Conservation (phyloP, 225 moss, liverwort and hornwort genomes). For the Polytrichum commune region DNA sequence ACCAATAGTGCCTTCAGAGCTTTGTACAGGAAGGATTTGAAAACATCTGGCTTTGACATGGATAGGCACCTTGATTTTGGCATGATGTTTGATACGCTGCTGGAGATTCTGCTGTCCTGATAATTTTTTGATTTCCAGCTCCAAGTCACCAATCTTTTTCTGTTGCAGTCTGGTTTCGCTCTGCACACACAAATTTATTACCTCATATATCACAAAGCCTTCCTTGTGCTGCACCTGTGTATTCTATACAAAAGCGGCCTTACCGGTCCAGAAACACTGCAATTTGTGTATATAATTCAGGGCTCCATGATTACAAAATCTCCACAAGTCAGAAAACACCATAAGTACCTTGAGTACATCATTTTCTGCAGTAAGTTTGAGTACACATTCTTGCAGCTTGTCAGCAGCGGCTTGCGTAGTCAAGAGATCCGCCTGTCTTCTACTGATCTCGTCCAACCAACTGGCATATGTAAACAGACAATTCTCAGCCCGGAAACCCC, state of each 20-base stretch:
- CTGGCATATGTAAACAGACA: conserved; percentile 23
- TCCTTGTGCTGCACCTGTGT: too few species aligned
- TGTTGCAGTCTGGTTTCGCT: conserved; percentile 41
- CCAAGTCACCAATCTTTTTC: conserved; percentile 57
- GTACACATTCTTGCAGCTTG: conserved; percentile 33
- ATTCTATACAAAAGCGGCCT: too few species aligned
- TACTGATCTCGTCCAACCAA: conserved; percentile 62
- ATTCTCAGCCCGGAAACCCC: too few species aligned
- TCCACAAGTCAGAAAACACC: too few species aligned
- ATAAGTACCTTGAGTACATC: conserved; percentile 42
- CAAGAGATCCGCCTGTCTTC: conserved; percentile 31
- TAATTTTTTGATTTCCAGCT: conserved; percentile 76
- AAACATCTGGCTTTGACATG: not conserved
- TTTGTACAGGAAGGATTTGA: not conserved
- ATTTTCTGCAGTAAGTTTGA: conserved; percentile 26
- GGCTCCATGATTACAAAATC: too few species aligned
- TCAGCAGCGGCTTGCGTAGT: conserved; percentile 29
- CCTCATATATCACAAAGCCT: too few species aligned
- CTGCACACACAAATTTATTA: conserved; percentile 24
- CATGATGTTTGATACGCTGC: conserved; percentile 94
- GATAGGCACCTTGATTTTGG: conserved; percentile 75
- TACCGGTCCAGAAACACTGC: too few species aligned
- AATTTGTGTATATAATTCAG: too few species aligned
- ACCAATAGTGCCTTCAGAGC: not conserved
- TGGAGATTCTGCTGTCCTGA: conserved; percentile 93